A percentile compares a stretch with the other conserved stretches of the same genome.
Evolutionary conservation across 2,329 filamentous ascomycete genomes (phyloP).

Genomic region (Sporothrix schenckii): DNA sequence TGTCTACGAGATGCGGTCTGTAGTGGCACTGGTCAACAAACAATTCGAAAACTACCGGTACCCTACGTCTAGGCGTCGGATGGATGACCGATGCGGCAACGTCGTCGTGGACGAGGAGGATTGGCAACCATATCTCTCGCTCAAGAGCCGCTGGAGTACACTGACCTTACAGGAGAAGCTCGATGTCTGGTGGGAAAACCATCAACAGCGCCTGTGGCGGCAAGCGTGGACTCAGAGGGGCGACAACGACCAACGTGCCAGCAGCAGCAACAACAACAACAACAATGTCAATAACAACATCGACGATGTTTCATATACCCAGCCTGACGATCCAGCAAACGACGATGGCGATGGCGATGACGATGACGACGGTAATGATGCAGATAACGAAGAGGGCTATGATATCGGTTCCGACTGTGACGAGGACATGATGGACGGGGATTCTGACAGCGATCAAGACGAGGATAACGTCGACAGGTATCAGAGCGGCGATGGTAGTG

Average conservation of each 20-base stretch:
- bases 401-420: background rate
- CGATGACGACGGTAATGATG: slow-evolving; percentile 44
- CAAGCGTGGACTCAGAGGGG: slow-evolving; percentile 36
- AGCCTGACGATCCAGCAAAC: background rate
- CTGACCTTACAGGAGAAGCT: slow-evolving; percentile 46
- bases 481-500: too few relatives aligned
- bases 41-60: slow-evolving; percentile 46
- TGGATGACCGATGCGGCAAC: slow-evolving; percentile 41
- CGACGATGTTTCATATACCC: slow-evolving; percentile 18
- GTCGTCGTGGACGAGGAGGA: slow-evolving; percentile 42
- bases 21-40: slow-evolving; percentile 47
- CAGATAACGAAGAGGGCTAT: slow-evolving; percentile 29
- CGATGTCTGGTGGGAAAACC: slow-evolving; percentile 44
- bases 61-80: slow-evolving; percentile 39
- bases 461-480: background rate
- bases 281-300: background rate
- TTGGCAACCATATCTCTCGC: slow-evolving; percentile 51
- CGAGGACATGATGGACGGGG: slow-evolving; percentile 35
- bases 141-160: slow-evolving; percentile 50
- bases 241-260: slow-evolving; percentile 43
- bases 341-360: background rate
- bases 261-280: background rate
- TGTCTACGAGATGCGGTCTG: background rate
- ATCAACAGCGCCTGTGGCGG: slow-evolving; percentile 38
- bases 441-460: slow-evolving; percentile 29